These are phyloP conservation scores for Ganoderma lucidum DNA, from an alignment of 1,284 basidiomycete genomes.

Conservation along the genomic window DNA sequence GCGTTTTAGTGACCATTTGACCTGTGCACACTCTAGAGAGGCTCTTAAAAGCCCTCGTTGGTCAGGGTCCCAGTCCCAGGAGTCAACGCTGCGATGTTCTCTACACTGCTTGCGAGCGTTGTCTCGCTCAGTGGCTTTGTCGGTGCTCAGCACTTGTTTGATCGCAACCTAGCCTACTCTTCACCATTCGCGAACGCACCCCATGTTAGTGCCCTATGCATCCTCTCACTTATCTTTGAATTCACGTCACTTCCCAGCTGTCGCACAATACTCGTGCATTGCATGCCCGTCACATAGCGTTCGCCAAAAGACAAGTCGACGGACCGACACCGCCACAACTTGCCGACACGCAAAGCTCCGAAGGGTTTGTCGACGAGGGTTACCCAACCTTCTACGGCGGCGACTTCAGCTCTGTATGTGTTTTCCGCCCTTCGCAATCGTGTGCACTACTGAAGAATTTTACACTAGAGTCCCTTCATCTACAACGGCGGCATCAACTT, in stretches of 20 bases:
- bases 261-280: constrained; percentile 49
- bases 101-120: constrained; percentile 10
- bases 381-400: constrained; percentile 63
- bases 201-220: constrained; percentile 42
- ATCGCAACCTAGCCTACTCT: constrained; percentile 56
- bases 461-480: constrained; percentile 53
- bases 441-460: background rate
- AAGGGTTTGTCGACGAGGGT: constrained; percentile 55
- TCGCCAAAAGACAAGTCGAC: constrained; percentile 47
- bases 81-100: constrained; percentile 20
- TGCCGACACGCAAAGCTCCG: constrained; percentile 39
- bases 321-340: constrained; percentile 11
- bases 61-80: background rate
- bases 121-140: constrained; percentile 25
- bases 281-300: constrained; percentile 48
- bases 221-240: background rate
- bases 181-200: constrained; percentile 56
- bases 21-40: background rate
- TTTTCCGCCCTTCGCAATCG: background rate
- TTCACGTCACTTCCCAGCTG: constrained; percentile 41
- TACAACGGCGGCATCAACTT: constrained; percentile 65
- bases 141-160: constrained; percentile 45
- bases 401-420: constrained; percentile 58
- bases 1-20: background rate
- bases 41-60: background rate